Evolutionary conservation across 352 stramenopile genomes (phyloP).

Genomic region (Pythium aristosporum): DNA sequence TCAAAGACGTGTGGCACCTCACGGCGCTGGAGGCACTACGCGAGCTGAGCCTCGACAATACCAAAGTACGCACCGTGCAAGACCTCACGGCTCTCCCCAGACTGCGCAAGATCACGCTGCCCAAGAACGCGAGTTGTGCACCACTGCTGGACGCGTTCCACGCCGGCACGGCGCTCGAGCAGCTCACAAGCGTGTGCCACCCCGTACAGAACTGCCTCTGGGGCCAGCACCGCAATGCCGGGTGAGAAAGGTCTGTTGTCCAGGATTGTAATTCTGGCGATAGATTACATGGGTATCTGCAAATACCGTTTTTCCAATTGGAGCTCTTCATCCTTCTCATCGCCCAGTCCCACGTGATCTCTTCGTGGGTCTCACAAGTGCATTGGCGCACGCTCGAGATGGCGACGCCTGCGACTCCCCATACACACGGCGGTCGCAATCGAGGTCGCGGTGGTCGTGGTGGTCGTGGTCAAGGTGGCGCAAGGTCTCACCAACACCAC

Average conservation of each 20-base stretch:
- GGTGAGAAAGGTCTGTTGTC: background rate
- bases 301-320: constrained; percentile 6
- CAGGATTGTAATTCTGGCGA: constrained; percentile 13
- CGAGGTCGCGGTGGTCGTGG: background rate
- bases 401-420: background rate
- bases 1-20: constrained; percentile 20
- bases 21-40: constrained; percentile 9
- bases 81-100: constrained; percentile 10
- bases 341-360: background rate
- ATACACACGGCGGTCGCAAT: background rate
- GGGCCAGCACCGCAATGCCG: constrained; percentile 17
- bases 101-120: constrained; percentile 19
- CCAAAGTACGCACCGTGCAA: constrained; percentile 20
- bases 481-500: constrained; percentile 5
- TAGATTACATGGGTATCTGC: constrained; percentile 2
- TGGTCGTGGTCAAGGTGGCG: background rate
- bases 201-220: constrained; percentile 26
- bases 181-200: constrained; percentile 22
- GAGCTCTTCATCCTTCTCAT: background rate
- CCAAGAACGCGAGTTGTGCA: constrained; percentile 24
- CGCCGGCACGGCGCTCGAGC: constrained; percentile 10
- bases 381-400: background rate
- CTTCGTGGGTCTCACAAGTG: background rate
- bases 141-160: constrained; percentile 24
- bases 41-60: constrained; percentile 18